phyloP scores from a whole-genome alignment of 305 asterid species.

The Solanum hybrid region DNA sequence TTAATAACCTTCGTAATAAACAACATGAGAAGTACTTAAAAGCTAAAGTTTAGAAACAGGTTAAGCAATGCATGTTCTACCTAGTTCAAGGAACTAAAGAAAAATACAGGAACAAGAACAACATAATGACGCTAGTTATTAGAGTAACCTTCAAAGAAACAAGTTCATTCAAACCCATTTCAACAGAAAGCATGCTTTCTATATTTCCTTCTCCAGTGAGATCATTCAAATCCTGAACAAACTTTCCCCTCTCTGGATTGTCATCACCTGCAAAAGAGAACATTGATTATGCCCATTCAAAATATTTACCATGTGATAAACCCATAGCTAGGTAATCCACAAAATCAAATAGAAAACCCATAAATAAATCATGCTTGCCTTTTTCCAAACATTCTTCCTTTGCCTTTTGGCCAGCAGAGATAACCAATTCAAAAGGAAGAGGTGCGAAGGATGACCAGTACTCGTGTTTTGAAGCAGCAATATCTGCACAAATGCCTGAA shows the following conservation, averaged over 20 bases:
- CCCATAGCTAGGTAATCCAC: background rate
- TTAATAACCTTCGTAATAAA: background rate
- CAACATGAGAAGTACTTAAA: background rate
- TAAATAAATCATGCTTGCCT: conserved; percentile 38
- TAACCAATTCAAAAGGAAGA: conserved; percentile 85
- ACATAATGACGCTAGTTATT: conserved; percentile 1
- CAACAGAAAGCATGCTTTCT: conserved; percentile 93
- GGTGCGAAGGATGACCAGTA: conserved; percentile 98
- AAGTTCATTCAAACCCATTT: conserved; percentile 89
- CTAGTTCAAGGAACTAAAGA: background rate
- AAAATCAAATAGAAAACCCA: background rate
- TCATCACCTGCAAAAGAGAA: conserved; percentile 40
- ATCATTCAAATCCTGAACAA: conserved; percentile 72
- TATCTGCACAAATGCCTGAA: conserved; percentile 74
- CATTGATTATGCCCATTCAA: background rate
- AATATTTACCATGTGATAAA: background rate
- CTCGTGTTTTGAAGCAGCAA: conserved; percentile 69
- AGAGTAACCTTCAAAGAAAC: conserved; percentile 70
- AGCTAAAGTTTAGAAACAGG: background rate
- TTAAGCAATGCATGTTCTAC: background rate
- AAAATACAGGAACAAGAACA: background rate
- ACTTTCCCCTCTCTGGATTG: conserved; percentile 44
- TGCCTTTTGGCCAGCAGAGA: conserved; percentile 96
- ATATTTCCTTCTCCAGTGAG: conserved; percentile 91
- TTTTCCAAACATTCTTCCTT: conserved; percentile 69